These are phyloP conservation scores for Globisporangium radiosum DNA, from an alignment of 352 stramenopile species.

Conservation along the genomic window DNA sequence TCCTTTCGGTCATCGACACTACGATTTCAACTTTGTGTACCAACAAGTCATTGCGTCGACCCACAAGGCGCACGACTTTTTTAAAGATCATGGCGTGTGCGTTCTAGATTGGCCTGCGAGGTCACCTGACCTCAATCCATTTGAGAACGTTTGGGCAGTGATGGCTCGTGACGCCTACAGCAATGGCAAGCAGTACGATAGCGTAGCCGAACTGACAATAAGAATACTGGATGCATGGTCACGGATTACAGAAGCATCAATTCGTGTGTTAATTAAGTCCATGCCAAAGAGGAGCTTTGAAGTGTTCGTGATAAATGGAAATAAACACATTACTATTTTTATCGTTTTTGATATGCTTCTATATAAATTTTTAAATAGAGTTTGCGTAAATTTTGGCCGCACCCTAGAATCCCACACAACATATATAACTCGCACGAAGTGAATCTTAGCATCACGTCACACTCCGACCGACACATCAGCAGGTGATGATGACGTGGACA, in stretches of 20 bases:
- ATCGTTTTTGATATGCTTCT: too few relatives aligned
- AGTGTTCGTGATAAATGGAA: too few relatives aligned
- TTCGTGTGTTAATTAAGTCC: too few relatives aligned
- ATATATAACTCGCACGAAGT: neutral
- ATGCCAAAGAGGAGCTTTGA: too few relatives aligned
- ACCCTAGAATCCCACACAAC: neutral
- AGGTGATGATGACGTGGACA: too few relatives aligned
- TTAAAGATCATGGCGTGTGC: neutral
- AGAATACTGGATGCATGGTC: constrained; percentile 6
- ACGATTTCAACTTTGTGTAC: neutral
- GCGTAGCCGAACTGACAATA: constrained; percentile 8
- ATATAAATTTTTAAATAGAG: neutral
- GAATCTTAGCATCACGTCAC: neutral
- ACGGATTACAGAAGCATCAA: constrained; percentile 3
- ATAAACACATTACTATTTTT: too few relatives aligned
- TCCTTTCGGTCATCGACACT: neutral
- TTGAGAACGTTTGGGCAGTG: neutral
- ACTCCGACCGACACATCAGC: too few relatives aligned
- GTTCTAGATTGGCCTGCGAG: neutral
- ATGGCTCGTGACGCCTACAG: neutral
- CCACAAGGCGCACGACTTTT: neutral
- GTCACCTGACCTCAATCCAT: neutral
- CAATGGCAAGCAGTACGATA: neutral
- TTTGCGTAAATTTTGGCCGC: neutral
- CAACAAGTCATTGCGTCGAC: neutral